These are phyloP conservation scores for Lizonia empirigonia DNA, from an alignment of 2,329 filamentous ascomycete species.

Conservation along the genomic window DNA sequence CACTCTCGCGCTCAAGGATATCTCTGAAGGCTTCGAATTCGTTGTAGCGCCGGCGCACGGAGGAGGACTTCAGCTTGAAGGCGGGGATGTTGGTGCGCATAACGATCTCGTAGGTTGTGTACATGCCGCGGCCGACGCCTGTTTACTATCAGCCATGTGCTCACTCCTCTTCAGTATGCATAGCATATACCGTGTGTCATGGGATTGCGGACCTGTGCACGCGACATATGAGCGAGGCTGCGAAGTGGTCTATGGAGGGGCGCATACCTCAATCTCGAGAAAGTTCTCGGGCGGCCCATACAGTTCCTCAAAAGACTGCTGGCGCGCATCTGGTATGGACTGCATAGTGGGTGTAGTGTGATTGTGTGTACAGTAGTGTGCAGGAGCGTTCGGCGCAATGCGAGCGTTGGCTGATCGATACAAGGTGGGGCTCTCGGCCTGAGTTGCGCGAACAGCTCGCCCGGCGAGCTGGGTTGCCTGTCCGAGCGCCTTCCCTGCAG, in stretches of 20 bases:
- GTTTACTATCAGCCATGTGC: constrained; percentile 66
- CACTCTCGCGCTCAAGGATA: constrained; percentile 93
- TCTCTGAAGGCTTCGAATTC: constrained; percentile 99
- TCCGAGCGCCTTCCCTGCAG: neutral
- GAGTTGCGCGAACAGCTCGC: neutral
- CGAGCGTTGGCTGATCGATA: constrained; percentile 15
- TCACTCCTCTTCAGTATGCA: neutral
- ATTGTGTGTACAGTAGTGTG: neutral
- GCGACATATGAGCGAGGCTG: constrained; percentile 32
- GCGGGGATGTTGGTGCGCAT: constrained; percentile 98
- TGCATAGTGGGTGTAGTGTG: constrained; percentile 55
- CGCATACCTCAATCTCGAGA: constrained; percentile 86
- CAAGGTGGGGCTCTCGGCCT: constrained; percentile 4
- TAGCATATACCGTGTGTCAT: constrained; percentile 32
- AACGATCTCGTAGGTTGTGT: constrained; percentile 98
- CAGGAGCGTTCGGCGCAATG: constrained; percentile 11
- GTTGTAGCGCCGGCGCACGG: constrained; percentile 90
- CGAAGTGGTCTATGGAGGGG: constrained; percentile 13
- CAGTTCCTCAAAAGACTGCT: constrained; percentile 98
- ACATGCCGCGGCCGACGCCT: constrained; percentile 93
- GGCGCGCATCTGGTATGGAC: constrained; percentile 70
- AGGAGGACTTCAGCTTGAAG: constrained; percentile 87
- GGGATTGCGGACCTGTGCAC: constrained; percentile 80
- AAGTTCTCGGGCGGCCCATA: constrained; percentile 99
- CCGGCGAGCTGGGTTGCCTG: neutral